A percentile compares a stretch with the other conserved stretches of the same genome.
phyloP scores from a whole-genome alignment of 495 filamentous ascomycete species.

The Gamarada debralockiae region DNA sequence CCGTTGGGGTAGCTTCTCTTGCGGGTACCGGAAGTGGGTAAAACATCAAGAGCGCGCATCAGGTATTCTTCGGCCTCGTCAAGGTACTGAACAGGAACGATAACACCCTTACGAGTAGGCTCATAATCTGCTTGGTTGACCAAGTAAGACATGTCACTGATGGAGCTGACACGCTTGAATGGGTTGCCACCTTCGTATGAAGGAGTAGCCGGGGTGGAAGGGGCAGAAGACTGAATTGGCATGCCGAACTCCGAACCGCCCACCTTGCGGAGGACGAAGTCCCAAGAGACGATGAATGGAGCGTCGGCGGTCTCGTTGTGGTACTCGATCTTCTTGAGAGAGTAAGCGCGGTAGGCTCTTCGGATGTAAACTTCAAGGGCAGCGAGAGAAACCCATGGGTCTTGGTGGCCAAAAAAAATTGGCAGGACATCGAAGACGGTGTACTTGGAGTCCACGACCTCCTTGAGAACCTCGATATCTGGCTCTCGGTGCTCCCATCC shows the following conservation, averaged over 20 bases:
- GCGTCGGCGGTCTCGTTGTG: conserved; percentile 68
- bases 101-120: conserved; percentile 86
- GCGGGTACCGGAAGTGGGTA: conserved; percentile 55
- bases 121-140: conserved; percentile 63
- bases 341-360: conserved; percentile 93
- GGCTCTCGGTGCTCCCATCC: conserved; percentile 97
- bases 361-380: conserved; percentile 95
- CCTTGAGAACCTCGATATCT: conserved; percentile 79
- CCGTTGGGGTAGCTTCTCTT: conserved; percentile 40
- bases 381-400: conserved; percentile 92
- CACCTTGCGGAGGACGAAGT: conserved; percentile 89
- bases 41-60: conserved; percentile 72
- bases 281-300: conserved; percentile 86
- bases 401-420: conserved; percentile 87
- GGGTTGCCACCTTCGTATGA: conserved; percentile 50
- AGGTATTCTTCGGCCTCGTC: conserved; percentile 91
- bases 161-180: conserved; percentile 83
- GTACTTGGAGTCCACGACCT: conserved; percentile 97
- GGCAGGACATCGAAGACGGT: conserved; percentile 96
- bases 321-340: conserved; percentile 83
- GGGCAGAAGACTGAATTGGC: conserved; percentile 65
- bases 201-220: conserved; percentile 86
- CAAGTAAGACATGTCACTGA: conserved; percentile 93
- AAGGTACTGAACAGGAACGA: conserved; percentile 86
- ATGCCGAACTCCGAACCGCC: conserved; percentile 85